Evolutionary conservation across 2,329 filamentous ascomycete species (phyloP).

Genomic region (Aspergillus transmontanensis): DNA sequence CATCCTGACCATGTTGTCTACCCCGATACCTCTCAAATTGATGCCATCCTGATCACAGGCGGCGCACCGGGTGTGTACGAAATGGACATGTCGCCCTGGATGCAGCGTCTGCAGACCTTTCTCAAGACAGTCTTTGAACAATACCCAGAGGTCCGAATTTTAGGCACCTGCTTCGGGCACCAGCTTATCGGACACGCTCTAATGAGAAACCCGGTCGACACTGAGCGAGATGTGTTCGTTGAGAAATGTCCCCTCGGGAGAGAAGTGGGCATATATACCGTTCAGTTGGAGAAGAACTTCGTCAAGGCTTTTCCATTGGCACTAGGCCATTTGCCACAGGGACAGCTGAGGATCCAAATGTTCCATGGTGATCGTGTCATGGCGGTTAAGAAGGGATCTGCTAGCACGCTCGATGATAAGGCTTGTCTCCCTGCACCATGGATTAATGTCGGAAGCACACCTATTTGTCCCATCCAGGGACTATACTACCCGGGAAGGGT

Average conservation of each 20-base stretch:
- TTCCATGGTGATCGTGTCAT: conserved; percentile 36
- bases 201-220: background rate
- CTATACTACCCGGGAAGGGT: conserved; percentile 32
- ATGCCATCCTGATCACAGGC: conserved; percentile 35
- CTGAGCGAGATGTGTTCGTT: conserved; percentile 21
- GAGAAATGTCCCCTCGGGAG: conserved; percentile 24
- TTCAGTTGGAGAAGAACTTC: conserved; percentile 27
- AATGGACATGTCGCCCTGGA: conserved; percentile 27
- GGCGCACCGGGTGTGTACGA: conserved; percentile 28
- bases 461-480: conserved; percentile 31
- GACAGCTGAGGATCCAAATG: conserved; percentile 31
- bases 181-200: conserved; percentile 30
- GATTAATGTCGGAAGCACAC: conserved; percentile 33
- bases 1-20: background rate
- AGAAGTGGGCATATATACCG: conserved; percentile 34
- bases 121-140: conserved; percentile 26
- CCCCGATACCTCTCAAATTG: conserved; percentile 17
- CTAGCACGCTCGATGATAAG: background rate
- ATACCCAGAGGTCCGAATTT: conserved; percentile 33
- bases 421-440: conserved; percentile 27
- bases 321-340: background rate
- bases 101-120: conserved; percentile 24
- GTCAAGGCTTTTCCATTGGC: conserved; percentile 20
- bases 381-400: conserved; percentile 9
- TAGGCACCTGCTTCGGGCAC: conserved; percentile 39